These are phyloP conservation scores for Murraya paniculata DNA, from an alignment of 345 rosid genomes.

Conservation along the genomic window DNA sequence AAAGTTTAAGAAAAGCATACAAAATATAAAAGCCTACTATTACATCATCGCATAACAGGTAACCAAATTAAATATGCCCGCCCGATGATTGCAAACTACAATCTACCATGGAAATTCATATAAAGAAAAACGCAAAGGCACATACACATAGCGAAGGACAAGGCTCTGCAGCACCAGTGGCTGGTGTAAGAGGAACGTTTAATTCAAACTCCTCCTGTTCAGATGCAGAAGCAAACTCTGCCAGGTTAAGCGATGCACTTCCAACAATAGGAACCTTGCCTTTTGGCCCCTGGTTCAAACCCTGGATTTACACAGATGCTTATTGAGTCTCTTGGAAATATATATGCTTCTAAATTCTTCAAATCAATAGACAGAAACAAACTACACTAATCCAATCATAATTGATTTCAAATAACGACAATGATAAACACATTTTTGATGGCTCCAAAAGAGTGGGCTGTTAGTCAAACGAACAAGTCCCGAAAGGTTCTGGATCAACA, in stretches of 20 bases:
- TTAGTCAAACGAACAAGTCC: not conserved
- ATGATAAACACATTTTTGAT: not conserved
- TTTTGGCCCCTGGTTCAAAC: constrained; percentile 52
- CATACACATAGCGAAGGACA: constrained; percentile 63
- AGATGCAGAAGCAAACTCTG: constrained; percentile 55
- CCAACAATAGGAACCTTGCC: constrained; percentile 53
- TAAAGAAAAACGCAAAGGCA: constrained; percentile 8
- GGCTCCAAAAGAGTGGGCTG: not conserved
- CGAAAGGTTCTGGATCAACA: not conserved
- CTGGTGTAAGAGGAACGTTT: constrained; percentile 44
- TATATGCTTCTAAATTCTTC: not conserved
- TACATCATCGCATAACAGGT: not conserved
- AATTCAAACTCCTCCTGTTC: constrained; percentile 52
- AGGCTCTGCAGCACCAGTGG: constrained; percentile 36
- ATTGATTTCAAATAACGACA: not conserved
- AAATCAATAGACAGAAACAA: not conserved
- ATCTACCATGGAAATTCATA: not conserved
- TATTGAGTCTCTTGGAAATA: not conserved
- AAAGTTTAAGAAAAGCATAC: not conserved
- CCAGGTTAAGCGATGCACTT: constrained; percentile 52
- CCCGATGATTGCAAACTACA: not conserved
- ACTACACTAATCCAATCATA: not conserved
- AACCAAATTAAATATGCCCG: not conserved
- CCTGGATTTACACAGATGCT: constrained; percentile 41
- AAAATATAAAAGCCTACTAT: not conserved